Conservation (phyloP, 1,284 basidiomycete species). For the Ceratobasidium sp. region DNA sequence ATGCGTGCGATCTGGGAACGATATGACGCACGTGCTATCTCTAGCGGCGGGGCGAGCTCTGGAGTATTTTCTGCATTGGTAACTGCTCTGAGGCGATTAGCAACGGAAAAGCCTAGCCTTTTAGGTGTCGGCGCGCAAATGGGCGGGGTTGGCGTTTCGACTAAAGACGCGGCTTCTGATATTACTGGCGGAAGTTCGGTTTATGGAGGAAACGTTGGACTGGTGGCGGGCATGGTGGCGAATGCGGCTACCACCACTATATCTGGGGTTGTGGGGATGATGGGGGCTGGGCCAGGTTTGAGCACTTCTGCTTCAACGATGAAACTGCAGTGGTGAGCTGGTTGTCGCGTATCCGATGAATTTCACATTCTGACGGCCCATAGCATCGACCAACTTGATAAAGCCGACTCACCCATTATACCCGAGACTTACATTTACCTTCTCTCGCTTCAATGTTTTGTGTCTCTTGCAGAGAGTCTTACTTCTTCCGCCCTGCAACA, state of each 20-base stretch:
- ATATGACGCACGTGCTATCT: conserved; percentile 73
- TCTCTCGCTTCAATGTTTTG: conserved; percentile 88
- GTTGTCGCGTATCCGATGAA: conserved; percentile 37
- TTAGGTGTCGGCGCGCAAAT: conserved; percentile 85
- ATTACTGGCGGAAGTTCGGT: conserved; percentile 49
- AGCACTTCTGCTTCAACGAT: conserved; percentile 78
- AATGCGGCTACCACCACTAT: conserved; percentile 85
- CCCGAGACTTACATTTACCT: conserved; percentile 95
- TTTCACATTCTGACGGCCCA: conserved; percentile 39
- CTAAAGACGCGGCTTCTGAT: conserved; percentile 55
- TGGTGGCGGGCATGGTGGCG: conserved; percentile 85
- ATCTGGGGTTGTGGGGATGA: conserved; percentile 78
- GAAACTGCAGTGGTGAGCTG: conserved; percentile 84
- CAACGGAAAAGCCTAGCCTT: conserved; percentile 87
- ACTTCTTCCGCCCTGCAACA: conserved; percentile 77
- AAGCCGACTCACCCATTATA: conserved; percentile 91
- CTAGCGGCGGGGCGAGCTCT: conserved; percentile 46
- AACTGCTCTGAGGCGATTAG: conserved; percentile 81
- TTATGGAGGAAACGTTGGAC: conserved; percentile 72
- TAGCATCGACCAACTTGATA: conserved; percentile 96
- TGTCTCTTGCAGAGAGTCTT: conserved; percentile 90
- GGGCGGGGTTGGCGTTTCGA: conserved; percentile 75
- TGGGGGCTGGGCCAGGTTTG: conserved; percentile 73
- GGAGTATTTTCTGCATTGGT: conserved; percentile 86
- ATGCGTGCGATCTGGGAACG: conserved; percentile 84